Conservation (phyloP, 2,329 filamentous ascomycete genomes). For the Calcarisporium arbuscula region DNA sequence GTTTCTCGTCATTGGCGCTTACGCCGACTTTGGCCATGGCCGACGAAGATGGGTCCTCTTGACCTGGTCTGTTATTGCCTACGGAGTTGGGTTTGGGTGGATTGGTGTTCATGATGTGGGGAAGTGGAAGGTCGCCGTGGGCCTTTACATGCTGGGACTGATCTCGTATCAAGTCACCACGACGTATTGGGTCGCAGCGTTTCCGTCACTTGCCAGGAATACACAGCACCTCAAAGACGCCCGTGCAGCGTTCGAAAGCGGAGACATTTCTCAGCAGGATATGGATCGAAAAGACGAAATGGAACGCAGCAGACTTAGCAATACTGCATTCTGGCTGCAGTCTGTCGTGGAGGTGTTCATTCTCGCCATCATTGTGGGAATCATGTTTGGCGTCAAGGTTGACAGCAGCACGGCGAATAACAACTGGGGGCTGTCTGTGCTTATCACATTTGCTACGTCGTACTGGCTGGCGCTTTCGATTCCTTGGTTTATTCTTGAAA, state of each 20-base stretch:
- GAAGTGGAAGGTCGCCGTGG: conserved; percentile 54
- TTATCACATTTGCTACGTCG: conserved; percentile 59
- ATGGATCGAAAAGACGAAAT: conserved; percentile 55
- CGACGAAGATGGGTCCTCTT: conserved; percentile 57
- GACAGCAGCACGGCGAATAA: conserved; percentile 53
- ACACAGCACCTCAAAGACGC: conserved; percentile 24
- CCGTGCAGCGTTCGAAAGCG: conserved; percentile 21
- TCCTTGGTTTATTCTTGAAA: conserved; percentile 61
- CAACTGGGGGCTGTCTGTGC: conserved; percentile 58
- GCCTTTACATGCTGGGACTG: conserved; percentile 59
- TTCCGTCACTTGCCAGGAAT: conserved; percentile 31
- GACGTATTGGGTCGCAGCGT: conserved; percentile 62
- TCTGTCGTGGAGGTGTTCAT: conserved; percentile 55
- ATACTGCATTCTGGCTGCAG: conserved; percentile 58
- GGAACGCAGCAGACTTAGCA: conserved; percentile 57
- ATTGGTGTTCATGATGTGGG: conserved; percentile 53
- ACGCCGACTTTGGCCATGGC: conserved; percentile 59
- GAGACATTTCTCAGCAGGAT: conserved; percentile 48
- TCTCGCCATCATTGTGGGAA: conserved; percentile 55
- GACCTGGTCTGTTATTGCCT: conserved; percentile 52
- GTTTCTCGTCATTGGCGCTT: conserved; percentile 44
- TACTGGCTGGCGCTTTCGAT: conserved; percentile 58
- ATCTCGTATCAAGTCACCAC: conserved; percentile 61
- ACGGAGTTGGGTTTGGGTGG: conserved; percentile 60
- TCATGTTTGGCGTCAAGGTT: conserved; percentile 55